Base-by-base conservation (phyloP, 2,329 filamentous ascomycete genomes). In the Curvularia lunata region DNA sequence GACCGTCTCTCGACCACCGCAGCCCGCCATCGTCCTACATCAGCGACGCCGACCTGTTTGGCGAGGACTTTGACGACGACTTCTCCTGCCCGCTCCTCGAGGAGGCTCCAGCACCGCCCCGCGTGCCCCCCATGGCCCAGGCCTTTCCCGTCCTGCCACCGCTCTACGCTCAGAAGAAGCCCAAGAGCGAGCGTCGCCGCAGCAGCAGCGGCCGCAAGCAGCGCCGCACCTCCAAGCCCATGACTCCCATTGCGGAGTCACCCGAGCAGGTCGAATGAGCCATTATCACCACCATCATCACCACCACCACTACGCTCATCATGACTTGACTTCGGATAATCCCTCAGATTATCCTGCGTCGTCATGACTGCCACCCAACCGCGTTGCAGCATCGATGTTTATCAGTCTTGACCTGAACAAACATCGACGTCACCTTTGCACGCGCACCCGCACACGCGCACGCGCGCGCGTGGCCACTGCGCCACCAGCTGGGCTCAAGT, bases 241-340 rank as follows among this genome's bases (percentile, higher is more conserved):
- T 79, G 77, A 74, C 72, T 53, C 76, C 77, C 54, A 79, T 79
- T 56, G 68, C 75, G 10, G 77, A 79, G 69, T 75, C 73, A 7
- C 73, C 75, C 19, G 75, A 77, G 62, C 71, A 72, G 16, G 66
- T 68, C 21, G 76, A 78, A 67, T 78, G 70, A 77, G 50, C 56
- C n/a, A 23, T 2, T 9, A 13, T 3, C n/a, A 13, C 18, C 49
- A n/a, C 30, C 34, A 52, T 30, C 16, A 49, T 25, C 32, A 45
- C 23, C 37, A n/a, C 32, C 42, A 25, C 4, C 12, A 34, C 32
- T 5, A 34, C 12, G 32, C 12, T 37, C 34, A 37, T 37, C 32
- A 45, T 28, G 48, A 52, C 34, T 50, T 23, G 40, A 4, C 19
- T 6, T 13, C 10, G 6, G 12, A 25, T 27, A n/a, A 42, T 42